Percentiles rank a stretch among this genome's conserved stretches.
These are phyloP conservation scores for Amanita rimosa DNA, from an alignment of 768 basidiomycete species.

Conservation along the genomic window DNA sequence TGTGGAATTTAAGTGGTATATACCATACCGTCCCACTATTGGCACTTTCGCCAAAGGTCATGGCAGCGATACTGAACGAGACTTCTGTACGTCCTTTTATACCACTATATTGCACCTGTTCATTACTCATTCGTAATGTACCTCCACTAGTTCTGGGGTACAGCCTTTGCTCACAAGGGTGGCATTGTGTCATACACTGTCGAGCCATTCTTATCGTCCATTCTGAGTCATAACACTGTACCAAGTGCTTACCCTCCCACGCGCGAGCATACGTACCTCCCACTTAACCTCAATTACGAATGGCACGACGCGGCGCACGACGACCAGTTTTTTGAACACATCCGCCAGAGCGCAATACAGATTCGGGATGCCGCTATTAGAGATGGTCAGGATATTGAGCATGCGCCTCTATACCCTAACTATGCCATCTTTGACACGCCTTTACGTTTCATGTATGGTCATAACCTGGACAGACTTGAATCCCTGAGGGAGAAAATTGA, in stretches of 20 bases:
- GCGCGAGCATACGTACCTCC: constrained; percentile 13
- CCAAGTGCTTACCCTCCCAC: constrained; percentile 34
- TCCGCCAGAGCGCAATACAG: constrained; percentile 20
- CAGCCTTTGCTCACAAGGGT: not conserved
- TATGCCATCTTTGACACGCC: constrained; percentile 37
- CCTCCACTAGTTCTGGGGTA: not conserved
- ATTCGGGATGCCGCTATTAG: constrained; percentile 21
- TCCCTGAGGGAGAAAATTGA: constrained; percentile 28
- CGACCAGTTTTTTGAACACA: constrained; percentile 20
- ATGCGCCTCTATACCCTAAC: constrained; percentile 19
- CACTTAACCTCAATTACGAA: constrained; percentile 16
- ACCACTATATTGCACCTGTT: not conserved
- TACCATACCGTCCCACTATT: constrained; percentile 26
- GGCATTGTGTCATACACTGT: constrained; percentile 24
- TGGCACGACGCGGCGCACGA: constrained; percentile 13
- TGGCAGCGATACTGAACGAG: constrained; percentile 26
- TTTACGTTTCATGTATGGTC: constrained; percentile 29
- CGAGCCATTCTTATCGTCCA: constrained; percentile 30
- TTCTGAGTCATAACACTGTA: constrained; percentile 25
- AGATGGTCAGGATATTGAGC: constrained; percentile 25
- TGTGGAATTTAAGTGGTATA: constrained; percentile 11
- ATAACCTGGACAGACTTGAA: constrained; percentile 22
- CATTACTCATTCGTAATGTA: not conserved
- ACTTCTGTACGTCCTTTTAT: constrained; percentile 17
- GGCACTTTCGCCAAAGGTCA: constrained; percentile 16